phyloP scores from a whole-genome alignment of 2,329 filamentous ascomycete genomes.

The Arthrobotrys musiformis region DNA sequence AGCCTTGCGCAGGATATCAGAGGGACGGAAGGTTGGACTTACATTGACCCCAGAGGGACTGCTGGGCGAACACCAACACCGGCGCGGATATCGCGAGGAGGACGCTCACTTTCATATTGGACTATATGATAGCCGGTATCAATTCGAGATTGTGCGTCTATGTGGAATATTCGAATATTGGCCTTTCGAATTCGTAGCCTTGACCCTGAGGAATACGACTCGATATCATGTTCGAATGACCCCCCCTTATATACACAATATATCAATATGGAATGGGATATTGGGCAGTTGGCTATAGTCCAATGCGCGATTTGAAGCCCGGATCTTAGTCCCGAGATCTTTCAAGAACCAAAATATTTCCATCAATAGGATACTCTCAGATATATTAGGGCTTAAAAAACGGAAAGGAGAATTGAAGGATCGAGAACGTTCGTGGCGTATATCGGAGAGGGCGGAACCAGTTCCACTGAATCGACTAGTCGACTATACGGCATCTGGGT shows the following conservation, averaged over 20 bases:
- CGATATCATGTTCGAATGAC: too few species aligned
- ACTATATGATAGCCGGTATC: background rate
- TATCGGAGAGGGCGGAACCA: background rate
- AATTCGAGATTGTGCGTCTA: too few species aligned
- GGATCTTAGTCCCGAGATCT: background rate
- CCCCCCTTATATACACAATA: too few species aligned
- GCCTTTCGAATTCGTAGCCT: too few species aligned
- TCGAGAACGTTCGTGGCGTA: background rate
- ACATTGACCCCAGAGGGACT: slow-evolving; percentile 52
- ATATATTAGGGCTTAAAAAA: background rate
- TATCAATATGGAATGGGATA: too few species aligned
- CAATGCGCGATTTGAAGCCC: background rate
- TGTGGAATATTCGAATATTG: too few species aligned
- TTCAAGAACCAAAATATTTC: background rate
- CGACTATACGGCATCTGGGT: too few species aligned
- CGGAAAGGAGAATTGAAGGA: background rate
- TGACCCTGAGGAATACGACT: too few species aligned
- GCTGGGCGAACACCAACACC: slow-evolving; percentile 44
- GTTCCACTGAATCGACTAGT: background rate
- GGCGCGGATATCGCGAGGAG: slow-evolving; percentile 43
- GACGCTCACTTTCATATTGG: slow-evolving; percentile 36
- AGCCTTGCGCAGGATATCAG: too few species aligned
- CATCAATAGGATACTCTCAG: background rate
- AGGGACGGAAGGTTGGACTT: slow-evolving; percentile 39
- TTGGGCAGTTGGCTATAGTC: too few species aligned